Conservation (phyloP, 768 basidiomycete species). For the Phylloporus arenicola region DNA sequence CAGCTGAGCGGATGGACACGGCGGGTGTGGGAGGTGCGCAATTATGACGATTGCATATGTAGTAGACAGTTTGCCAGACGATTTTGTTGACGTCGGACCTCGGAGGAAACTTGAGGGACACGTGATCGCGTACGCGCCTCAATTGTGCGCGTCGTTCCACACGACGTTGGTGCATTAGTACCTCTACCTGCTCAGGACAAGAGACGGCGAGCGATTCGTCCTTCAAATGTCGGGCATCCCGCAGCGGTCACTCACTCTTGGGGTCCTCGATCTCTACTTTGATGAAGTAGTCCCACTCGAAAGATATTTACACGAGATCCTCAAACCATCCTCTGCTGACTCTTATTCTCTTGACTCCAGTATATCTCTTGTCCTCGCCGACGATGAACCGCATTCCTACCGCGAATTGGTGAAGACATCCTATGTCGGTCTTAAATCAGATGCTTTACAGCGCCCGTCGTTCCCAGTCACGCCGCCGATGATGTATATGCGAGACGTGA, state of each 20-base stretch:
- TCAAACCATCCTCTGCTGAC: constrained; percentile 17
- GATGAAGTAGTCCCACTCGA: constrained; percentile 35
- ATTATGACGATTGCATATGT: too few species aligned
- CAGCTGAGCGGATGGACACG: too few species aligned
- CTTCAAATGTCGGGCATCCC: constrained; percentile 2
- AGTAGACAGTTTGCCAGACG: too few species aligned
- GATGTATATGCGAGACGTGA: constrained; percentile 52
- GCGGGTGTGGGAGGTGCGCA: too few species aligned
- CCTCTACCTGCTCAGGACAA: background rate
- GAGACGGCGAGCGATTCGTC: background rate
- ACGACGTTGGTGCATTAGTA: background rate
- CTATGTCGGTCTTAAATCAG: constrained; percentile 39
- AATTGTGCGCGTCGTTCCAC: background rate
- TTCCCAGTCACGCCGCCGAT: constrained; percentile 36
- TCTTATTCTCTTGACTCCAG: background rate
- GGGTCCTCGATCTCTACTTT: constrained; percentile 43
- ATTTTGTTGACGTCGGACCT: too few species aligned
- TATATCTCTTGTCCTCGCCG: background rate
- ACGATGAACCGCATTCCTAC: constrained; percentile 29
- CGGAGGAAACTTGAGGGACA: background rate
- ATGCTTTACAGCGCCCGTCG: constrained; percentile 14
- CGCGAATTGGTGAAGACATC: constrained; percentile 39
- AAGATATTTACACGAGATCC: constrained; percentile 36
- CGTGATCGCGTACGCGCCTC: background rate
- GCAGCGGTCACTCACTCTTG: constrained; percentile 17